Conservation (phyloP, 306 rosid genomes). For the Prinsepia uniflora region DNA sequence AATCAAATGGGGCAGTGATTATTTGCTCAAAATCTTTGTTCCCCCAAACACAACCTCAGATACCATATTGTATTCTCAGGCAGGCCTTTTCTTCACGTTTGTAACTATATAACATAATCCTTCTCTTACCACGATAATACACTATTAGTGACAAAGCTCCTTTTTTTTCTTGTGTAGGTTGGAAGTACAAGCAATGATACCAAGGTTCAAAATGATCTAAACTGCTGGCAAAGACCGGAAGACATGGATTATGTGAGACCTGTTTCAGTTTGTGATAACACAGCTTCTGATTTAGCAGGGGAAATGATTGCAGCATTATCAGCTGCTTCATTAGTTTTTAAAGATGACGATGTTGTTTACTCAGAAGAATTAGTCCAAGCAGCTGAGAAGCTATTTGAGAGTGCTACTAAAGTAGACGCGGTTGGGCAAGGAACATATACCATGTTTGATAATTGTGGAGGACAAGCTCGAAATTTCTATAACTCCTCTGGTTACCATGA, state of each 20-base stretch:
- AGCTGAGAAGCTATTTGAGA: constrained; percentile 46
- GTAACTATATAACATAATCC: neutral
- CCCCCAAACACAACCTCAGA: constrained; percentile 37
- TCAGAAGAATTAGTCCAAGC: constrained; percentile 40
- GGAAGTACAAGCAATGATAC: constrained; percentile 48
- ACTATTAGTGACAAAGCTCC: neutral
- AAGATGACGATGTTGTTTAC: constrained; percentile 43
- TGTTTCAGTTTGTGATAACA: constrained; percentile 52
- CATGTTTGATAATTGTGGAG: constrained; percentile 51
- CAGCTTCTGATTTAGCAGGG: constrained; percentile 75
- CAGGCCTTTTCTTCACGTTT: constrained; percentile 19
- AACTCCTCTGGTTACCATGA: constrained; percentile 60
- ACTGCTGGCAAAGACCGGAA: constrained; percentile 82
- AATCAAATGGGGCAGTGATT: constrained; percentile 82
- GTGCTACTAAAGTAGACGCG: constrained; percentile 35
- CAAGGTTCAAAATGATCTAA: constrained; percentile 38
- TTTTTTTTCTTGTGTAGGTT: constrained; percentile 39
- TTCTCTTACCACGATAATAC: neutral
- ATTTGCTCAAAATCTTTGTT: constrained; percentile 57
- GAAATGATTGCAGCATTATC: constrained; percentile 78
- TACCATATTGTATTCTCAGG: constrained; percentile 64
- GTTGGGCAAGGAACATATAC: constrained; percentile 58
- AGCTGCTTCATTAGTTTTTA: constrained; percentile 66
- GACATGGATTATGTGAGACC: constrained; percentile 56
- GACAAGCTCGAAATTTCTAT: constrained; percentile 53